Base-by-base conservation (phyloP, 805 yeast species). In the Yarrowia keelungensis region DNA sequence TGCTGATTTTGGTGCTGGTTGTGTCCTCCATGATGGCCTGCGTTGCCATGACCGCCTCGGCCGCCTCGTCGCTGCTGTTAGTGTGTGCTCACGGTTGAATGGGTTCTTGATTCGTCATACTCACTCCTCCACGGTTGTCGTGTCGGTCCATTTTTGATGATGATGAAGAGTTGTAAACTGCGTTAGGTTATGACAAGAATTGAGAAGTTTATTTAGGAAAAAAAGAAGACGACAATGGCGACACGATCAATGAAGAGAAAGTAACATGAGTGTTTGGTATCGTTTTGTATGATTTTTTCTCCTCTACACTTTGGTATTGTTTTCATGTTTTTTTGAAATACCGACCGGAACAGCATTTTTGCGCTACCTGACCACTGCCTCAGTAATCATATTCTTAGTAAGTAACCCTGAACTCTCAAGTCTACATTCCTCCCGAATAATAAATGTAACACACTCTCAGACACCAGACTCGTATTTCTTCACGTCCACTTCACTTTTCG, bases 1-100 rank as follows among this genome's bases (percentile, higher is more conserved):
- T 69, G 42, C 43, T 69, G 71, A 74, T 67, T 49, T 38, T 71
- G 68, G 50, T 66, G 32, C 41, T 43, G 42, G 65, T 45, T 43
- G 73, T 32, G 67, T 59, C 53, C 61, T 49, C 70, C 43, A 35
- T 69, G 71, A 36, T 56, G 64, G 41, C 70, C 72, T 72, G 50
- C 68, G 71, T 70, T 71, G 69, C 69, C 67, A 35, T 58, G 54
- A 12, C 70, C 69, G 32, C 71, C 72, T 32, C 69, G 46, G 22
- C 71, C 70, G 14, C 71, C 65, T 59, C 65, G 65, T 59, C 65
- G 65, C 65, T 59, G 65, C 10, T 26, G 65, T 59, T 59, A 59
- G 65, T 35, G 14, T 4, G 8, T 14, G 12, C 15, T 11, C 10
- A 22, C 4, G n/a, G 15, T 19, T 12, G 19, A 11, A 12, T 36